These are phyloP conservation scores for Kluyveromyces dobzhanskii DNA, from an alignment of 805 yeast genomes.

Conservation along the genomic window DNA sequence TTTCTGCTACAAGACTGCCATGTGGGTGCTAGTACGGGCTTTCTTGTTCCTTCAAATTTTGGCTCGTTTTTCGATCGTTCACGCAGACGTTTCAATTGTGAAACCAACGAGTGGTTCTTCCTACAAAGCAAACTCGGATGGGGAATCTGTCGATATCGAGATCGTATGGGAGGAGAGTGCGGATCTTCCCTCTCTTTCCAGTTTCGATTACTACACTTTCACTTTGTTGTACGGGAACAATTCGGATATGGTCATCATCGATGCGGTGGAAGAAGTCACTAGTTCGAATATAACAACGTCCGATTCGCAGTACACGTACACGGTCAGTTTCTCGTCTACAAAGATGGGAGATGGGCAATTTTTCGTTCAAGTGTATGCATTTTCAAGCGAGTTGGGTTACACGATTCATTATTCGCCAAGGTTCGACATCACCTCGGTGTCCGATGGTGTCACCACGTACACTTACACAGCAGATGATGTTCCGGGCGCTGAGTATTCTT, in stretches of 20 bases:
- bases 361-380: conserved; percentile 61
- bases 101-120: conserved; percentile 18
- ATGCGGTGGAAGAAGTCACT: conserved; percentile 25
- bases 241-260: conserved; percentile 35
- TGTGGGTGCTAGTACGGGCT: no score
- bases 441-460: conserved; percentile 45
- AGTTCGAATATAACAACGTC: conserved; percentile 20
- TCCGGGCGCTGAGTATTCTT: conserved; percentile 34
- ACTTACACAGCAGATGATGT: conserved; percentile 38
- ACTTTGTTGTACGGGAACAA: conserved; percentile 64
- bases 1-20: no score
- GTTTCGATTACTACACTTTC: conserved; percentile 41
- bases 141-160: conserved; percentile 23
- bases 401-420: conserved; percentile 63
- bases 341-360: conserved; percentile 58
- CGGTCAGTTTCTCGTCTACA: conserved; percentile 36
- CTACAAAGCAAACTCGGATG: conserved; percentile 14
- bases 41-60: no score
- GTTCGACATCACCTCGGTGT: conserved; percentile 61
- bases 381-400: conserved; percentile 31
- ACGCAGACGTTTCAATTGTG: conserved; percentile 21
- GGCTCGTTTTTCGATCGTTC: conserved; percentile 6
- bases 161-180: conserved; percentile 53
- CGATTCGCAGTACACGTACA: conserved; percentile 27
- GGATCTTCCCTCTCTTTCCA: conserved; percentile 36